These are phyloP conservation scores for Yarrowia divulgata DNA, from an alignment of 805 yeast species.

Conservation along the genomic window DNA sequence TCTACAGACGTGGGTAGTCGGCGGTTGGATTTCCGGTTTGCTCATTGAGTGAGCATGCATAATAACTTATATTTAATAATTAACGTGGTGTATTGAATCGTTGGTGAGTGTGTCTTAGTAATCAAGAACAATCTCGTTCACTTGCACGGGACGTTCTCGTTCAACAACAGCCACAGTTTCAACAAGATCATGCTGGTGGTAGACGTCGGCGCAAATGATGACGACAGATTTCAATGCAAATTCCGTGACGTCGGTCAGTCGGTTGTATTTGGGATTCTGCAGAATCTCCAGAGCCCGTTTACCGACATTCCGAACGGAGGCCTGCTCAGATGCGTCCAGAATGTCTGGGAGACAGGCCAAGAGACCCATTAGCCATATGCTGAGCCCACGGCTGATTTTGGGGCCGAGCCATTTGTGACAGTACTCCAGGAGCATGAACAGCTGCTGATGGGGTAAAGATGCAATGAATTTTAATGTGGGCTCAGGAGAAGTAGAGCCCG, in stretches of 20 bases:
- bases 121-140: constrained; percentile 12
- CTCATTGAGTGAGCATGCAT: constrained; percentile 41
- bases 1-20: constrained; percentile 64
- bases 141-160: constrained; percentile 20
- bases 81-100: background rate
- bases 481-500: constrained; percentile 46
- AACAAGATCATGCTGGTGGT: constrained; percentile 43
- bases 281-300: constrained; percentile 48
- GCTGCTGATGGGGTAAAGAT: constrained; percentile 51
- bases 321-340: constrained; percentile 52
- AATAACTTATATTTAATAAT: constrained; percentile 2
- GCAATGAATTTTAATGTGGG: constrained; percentile 50
- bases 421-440: constrained; percentile 54
- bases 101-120: background rate
- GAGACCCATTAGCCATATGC: constrained; percentile 54
- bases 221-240: constrained; percentile 43
- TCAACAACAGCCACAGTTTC: constrained; percentile 7
- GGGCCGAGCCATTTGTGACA: constrained; percentile 55
- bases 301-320: constrained; percentile 55
- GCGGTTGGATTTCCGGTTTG: constrained; percentile 61
- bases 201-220: constrained; percentile 42
- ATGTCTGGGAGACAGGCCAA: constrained; percentile 54
- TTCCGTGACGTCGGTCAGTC: constrained; percentile 41
- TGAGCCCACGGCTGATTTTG: constrained; percentile 47
- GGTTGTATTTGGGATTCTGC: constrained; percentile 37